Percentiles rank a stretch among this genome's conserved stretches.
phyloP scores from a whole-genome alignment of 1,139 yeast genomes.

The Diutina siamensis region DNA sequence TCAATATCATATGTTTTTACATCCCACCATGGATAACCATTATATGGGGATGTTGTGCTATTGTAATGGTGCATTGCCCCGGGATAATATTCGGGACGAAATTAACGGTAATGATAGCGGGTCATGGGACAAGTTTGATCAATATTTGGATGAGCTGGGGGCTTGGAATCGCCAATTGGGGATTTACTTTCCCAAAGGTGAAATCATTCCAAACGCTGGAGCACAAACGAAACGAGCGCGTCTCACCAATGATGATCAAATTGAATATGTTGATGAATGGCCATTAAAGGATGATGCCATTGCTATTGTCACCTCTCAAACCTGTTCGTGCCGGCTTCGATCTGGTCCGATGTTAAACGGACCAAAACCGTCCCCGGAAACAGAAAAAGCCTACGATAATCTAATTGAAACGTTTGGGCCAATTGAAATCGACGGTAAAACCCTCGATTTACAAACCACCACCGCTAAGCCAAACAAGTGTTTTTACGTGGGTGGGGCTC shows the following conservation, averaged over 20 bases:
- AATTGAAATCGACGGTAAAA: conserved; percentile 38
- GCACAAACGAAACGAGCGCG: conserved; percentile 39
- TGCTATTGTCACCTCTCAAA: conserved; percentile 78
- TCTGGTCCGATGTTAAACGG: conserved; percentile 53
- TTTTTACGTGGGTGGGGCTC: conserved; percentile 83
- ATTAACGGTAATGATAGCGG: conserved; percentile 32
- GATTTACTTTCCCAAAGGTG: conserved; percentile 78
- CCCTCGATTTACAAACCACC: conserved; percentile 29
- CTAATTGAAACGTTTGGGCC: conserved; percentile 26
- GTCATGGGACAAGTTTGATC: conserved; percentile 60
- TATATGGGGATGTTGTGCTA: conserved; percentile 96
- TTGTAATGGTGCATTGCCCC: conserved; percentile 81
- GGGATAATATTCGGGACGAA: conserved; percentile 63
- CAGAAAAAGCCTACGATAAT: conserved; percentile 15
- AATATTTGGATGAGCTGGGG: conserved; percentile 30
- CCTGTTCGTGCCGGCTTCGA: conserved; percentile 71
- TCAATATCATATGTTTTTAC: conserved; percentile 75
- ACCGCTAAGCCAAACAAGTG: conserved; percentile 55
- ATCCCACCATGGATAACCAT: conserved; percentile 65
- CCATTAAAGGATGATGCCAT: conserved; percentile 52
- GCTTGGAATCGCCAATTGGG: conserved; percentile 45
- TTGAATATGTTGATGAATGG: conserved; percentile 22
- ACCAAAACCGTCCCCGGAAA: conserved; percentile 7
- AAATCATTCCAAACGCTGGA: conserved; percentile 73
- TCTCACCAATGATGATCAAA: conserved; percentile 12